phyloP scores from a whole-genome alignment of 202 grass and related monocot genomes.

The Carex arenaria region DNA sequence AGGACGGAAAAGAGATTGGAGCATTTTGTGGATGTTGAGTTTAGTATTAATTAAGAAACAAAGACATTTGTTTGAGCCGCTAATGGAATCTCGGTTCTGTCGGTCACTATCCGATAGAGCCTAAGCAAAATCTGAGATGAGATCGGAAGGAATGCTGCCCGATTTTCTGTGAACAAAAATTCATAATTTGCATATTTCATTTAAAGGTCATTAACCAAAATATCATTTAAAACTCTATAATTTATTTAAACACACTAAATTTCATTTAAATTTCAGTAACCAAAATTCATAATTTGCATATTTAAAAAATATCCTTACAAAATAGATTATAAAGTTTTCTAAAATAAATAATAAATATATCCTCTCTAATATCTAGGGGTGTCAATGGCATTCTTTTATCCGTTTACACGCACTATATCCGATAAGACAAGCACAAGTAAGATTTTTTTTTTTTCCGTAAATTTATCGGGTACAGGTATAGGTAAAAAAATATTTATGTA shows the following conservation, averaged over 20 bases:
- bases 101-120: constrained; percentile 2
- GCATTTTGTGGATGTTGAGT: background rate
- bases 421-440: too few relatives aligned
- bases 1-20: background rate
- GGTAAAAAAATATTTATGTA: too few relatives aligned
- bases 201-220: too few relatives aligned
- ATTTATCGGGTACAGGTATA: too few relatives aligned
- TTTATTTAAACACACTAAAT: too few relatives aligned
- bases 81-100: constrained; percentile 9
- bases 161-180: constrained; percentile 1
- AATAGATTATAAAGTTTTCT: background rate
- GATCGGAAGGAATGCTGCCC: background rate
- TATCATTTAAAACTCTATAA: too few relatives aligned
- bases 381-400: too few relatives aligned
- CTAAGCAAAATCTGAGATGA: constrained; percentile 10
- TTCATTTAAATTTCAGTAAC: too few relatives aligned
- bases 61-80: background rate
- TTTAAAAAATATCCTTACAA: background rate
- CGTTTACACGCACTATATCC: too few relatives aligned
- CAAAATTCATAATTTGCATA: background rate
- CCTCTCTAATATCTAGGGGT: background rate
- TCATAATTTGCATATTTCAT: background rate
- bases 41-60: background rate
- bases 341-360: background rate
- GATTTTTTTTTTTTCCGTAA: too few relatives aligned